Conservation (phyloP, 2,329 filamentous ascomycete genomes). For the Arthrobotrys musiformis region DNA sequence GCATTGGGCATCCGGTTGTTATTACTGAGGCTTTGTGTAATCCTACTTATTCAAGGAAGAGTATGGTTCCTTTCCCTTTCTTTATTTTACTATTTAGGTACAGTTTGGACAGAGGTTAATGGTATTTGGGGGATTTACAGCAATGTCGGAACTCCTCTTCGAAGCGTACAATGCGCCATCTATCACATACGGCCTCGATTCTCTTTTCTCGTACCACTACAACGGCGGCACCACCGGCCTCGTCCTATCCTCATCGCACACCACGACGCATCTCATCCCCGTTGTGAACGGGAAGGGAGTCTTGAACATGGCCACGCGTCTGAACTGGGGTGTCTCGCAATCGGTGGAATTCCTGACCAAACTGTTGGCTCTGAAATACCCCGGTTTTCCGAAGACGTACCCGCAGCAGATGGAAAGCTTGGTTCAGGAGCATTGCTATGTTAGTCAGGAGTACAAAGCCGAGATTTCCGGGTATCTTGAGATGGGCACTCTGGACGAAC, state of each 20-base stretch:
- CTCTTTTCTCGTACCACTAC: constrained; percentile 92
- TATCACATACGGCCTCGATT: constrained; percentile 93
- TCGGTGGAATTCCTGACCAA: constrained; percentile 90
- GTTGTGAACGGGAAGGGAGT: constrained; percentile 87
- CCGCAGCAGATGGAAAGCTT: constrained; percentile 87
- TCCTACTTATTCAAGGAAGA: constrained; percentile 85
- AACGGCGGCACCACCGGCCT: constrained; percentile 89
- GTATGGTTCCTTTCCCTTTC: constrained; percentile 66
- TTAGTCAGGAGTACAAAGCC: constrained; percentile 82
- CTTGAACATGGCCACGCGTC: constrained; percentile 82
- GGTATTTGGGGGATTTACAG: constrained; percentile 65
- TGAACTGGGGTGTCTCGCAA: constrained; percentile 96
- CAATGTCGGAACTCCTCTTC: constrained; percentile 97
- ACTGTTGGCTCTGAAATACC: constrained; percentile 90
- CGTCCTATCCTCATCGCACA: constrained; percentile 90
- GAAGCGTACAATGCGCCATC: constrained; percentile 94
- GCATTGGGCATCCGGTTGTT: constrained; percentile 85
- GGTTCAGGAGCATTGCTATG: constrained; percentile 87
- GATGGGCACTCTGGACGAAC: constrained; percentile 89
- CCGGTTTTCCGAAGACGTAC: constrained; percentile 86
- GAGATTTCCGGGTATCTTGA: constrained; percentile 83
- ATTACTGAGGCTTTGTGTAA: constrained; percentile 97
- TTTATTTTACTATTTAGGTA: not conserved
- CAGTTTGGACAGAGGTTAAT: not conserved
- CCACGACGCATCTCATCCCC: constrained; percentile 93